phyloP scores from a whole-genome alignment of 768 basidiomycete genomes.

The Phaffia australis region DNA sequence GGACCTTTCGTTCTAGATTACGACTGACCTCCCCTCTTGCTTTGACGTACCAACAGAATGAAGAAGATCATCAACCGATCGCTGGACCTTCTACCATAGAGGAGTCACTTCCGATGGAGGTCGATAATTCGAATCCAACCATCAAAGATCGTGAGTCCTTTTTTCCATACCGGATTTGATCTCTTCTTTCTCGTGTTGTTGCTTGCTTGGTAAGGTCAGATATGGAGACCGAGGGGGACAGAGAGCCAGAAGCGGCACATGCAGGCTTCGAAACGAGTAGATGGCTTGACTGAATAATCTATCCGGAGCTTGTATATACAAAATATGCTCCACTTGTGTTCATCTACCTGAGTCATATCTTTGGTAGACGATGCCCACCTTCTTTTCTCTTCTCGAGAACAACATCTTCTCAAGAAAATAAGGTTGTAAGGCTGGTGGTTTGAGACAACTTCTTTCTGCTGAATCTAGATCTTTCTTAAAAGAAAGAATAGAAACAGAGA shows the following conservation, averaged over 20 bases:
- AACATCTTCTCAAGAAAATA: too few relatives aligned
- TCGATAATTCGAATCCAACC: conserved; percentile 21
- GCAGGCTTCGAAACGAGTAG: too few relatives aligned
- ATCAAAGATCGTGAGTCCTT: conserved; percentile 24
- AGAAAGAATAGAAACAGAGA: too few relatives aligned
- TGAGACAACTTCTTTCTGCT: not conserved
- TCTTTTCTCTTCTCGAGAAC: too few relatives aligned
- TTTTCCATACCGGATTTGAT: not conserved
- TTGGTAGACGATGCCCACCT: not conserved
- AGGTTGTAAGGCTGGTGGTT: too few relatives aligned
- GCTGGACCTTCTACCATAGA: conserved; percentile 13
- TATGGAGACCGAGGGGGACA: too few relatives aligned
- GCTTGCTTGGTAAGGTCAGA: too few relatives aligned
- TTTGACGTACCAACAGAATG: not conserved
- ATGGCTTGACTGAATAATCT: too few relatives aligned
- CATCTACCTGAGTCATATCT: not conserved
- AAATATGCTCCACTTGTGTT: not conserved
- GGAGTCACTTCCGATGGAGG: conserved; percentile 15
- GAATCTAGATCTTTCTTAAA: not conserved
- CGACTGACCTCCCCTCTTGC: not conserved
- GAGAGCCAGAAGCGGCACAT: too few relatives aligned
- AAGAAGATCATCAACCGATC: conserved; percentile 12
- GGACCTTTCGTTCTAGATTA: not conserved
- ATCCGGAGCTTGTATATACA: too few relatives aligned
- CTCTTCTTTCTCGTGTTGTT: not conserved